Percentiles rank a stretch among this genome's conserved stretches.
phyloP scores from a whole-genome alignment of 2,329 filamentous ascomycete genomes.

The Colletotrichum brevisporum region DNA sequence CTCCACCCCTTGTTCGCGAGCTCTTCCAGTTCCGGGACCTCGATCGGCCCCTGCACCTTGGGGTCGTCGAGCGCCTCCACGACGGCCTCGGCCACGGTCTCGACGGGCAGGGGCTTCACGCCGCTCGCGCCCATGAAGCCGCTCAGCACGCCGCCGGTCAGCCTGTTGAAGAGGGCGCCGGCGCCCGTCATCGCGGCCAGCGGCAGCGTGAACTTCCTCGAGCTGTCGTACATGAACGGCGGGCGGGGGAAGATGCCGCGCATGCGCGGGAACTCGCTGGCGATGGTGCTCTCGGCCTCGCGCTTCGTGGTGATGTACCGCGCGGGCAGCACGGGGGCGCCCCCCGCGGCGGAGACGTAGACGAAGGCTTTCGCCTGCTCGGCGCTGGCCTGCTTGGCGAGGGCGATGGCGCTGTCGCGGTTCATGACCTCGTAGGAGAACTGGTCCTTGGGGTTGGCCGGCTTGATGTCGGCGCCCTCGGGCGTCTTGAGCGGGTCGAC shows the following conservation, averaged over 20 bases:
- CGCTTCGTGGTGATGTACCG: slow-evolving; percentile 94
- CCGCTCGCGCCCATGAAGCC: slow-evolving; percentile 86
- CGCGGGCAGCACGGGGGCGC: slow-evolving; percentile 85
- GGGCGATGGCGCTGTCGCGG: slow-evolving; percentile 85
- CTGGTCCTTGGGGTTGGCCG: slow-evolving; percentile 78
- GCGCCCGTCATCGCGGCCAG: slow-evolving; percentile 84
- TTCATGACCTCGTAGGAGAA: slow-evolving; percentile 99
- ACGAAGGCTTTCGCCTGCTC: slow-evolving; percentile 79
- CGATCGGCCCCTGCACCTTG: slow-evolving; percentile 79
- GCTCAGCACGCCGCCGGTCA: slow-evolving; percentile 82
- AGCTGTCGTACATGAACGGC: slow-evolving; percentile 90
- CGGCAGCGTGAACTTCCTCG: slow-evolving; percentile 84
- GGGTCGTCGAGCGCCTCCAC: slow-evolving; percentile 88
- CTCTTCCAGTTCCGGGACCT: slow-evolving; percentile 84
- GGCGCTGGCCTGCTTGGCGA: slow-evolving; percentile 81
- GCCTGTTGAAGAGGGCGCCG: slow-evolving; percentile 81
- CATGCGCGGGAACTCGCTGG: slow-evolving; percentile 79
- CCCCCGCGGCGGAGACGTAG: slow-evolving; percentile 90
- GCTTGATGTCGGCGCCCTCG: slow-evolving; percentile 70
- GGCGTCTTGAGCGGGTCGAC: slow-evolving; percentile 78
- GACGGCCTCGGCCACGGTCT: slow-evolving; percentile 88
- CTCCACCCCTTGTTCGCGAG: slow-evolving; percentile 89
- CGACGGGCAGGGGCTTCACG: slow-evolving; percentile 88
- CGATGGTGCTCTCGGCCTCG: slow-evolving; percentile 86
- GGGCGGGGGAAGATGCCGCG: slow-evolving; percentile 87